Evolutionary conservation across 2,329 filamentous ascomycete genomes (phyloP).

Genomic region (Cladosporium austrohemisphaericum): DNA sequence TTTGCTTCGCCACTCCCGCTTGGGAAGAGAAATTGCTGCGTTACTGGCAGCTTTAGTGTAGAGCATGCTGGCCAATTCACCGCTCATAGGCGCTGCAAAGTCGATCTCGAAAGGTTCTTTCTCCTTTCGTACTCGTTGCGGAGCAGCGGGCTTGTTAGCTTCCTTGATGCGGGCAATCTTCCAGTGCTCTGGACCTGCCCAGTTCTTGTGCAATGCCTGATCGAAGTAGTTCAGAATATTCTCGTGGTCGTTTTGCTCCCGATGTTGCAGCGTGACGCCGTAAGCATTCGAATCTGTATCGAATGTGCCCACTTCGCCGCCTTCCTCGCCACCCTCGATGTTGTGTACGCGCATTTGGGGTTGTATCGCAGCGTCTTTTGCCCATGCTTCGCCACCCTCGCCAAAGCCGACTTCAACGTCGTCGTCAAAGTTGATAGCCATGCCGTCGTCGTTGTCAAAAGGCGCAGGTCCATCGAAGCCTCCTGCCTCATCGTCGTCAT

Average conservation of each 20-base stretch:
- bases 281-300: slow-evolving; percentile 65
- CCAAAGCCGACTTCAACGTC: slow-evolving; percentile 84
- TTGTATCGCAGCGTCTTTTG: slow-evolving; percentile 79
- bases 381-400: slow-evolving; percentile 94
- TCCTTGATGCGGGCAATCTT: slow-evolving; percentile 90
- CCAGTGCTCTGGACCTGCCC: slow-evolving; percentile 98
- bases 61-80: slow-evolving; percentile 67
- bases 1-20: slow-evolving; percentile 94
- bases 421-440: slow-evolving; percentile 75
- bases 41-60: slow-evolving; percentile 80
- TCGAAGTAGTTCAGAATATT: slow-evolving; percentile 98
- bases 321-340: slow-evolving; percentile 47
- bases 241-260: slow-evolving; percentile 67
- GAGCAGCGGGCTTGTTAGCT: slow-evolving; percentile 54
- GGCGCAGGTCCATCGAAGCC: slow-evolving; percentile 46
- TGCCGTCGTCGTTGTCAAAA: slow-evolving; percentile 76
- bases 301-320: slow-evolving; percentile 50
- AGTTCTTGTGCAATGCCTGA: slow-evolving; percentile 92
- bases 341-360: slow-evolving; percentile 80
- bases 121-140: slow-evolving; percentile 83
- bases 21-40: slow-evolving; percentile 77
- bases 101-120: slow-evolving; percentile 96
- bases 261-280: slow-evolving; percentile 71
- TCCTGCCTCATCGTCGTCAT: slow-evolving; percentile 47
- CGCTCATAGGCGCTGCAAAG: slow-evolving; percentile 72